Evolutionary conservation across 371 early-diverging fungal genomes (phyloP), one percentile per base, ranked within the genome.

Genomic region (Haplosporangium sp.): DNA sequence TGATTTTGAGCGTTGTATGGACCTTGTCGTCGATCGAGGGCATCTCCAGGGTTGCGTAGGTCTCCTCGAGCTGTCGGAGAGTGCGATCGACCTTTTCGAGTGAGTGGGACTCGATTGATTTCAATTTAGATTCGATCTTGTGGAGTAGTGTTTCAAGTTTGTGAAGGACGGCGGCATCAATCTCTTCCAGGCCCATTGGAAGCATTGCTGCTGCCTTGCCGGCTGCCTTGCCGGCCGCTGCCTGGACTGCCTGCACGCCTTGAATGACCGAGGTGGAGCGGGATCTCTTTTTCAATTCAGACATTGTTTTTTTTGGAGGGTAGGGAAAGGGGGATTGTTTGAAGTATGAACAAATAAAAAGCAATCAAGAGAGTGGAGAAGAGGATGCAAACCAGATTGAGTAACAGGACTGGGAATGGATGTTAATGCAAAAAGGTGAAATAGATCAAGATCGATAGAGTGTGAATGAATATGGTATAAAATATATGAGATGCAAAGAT

Each of bases 1-100:
- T 59, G 65, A 81, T 70, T 42, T 51, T 67, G 66, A 81, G 74
- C 5, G 81, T 74, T 11, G 81, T 70, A 9, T 66, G 65, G 54
- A 74, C 66, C 58, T 74, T 81, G 53, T 81, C 71, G 50, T 79
- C 80, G 59, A 79, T 55, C 11, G 80, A 79, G 21, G 80, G 80
- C 73, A 79, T 69, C 55, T 79, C 80, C 21, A 79, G 58, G 18
- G 73, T 79, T 2, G 80, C 80, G 65, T 79, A 79, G 20, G 73
- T 79, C 63, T 79, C 80, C 23, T 79, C 80, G 23, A 79, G 73
- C 56, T 65, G 69, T 10, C 80, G 68, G 3, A 79, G 66, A 29
- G 80, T 79, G 40, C 42, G 59, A 45, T 79, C 80, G 47, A 79
- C 80, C 66, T 79, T 79, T 58, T 79, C 80, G 46, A 79, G 73